These are phyloP conservation scores for Phytopythium kandeliae DNA, from an alignment of 352 stramenopile genomes.

Conservation along the genomic window DNA sequence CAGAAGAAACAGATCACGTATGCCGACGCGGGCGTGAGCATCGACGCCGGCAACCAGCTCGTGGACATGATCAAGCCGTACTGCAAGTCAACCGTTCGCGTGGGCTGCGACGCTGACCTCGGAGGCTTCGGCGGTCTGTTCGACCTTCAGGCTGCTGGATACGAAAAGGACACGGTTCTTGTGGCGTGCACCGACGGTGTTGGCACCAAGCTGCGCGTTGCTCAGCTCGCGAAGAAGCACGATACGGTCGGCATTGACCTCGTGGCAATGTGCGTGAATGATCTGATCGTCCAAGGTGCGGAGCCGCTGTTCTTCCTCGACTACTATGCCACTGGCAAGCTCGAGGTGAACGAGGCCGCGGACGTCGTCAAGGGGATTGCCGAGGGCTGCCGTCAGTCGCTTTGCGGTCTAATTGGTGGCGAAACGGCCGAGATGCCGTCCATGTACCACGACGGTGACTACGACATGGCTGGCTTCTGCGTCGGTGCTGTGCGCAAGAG, in stretches of 20 bases:
- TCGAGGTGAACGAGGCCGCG: conserved; percentile 93
- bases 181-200: conserved; percentile 98
- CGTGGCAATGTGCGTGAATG: conserved; percentile 99
- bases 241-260: conserved; percentile 97
- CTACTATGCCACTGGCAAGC: conserved; percentile 98
- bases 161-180: conserved; percentile 95
- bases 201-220: conserved; percentile 96
- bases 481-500: conserved; percentile 93
- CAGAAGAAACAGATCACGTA: conserved; percentile 94
- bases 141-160: conserved; percentile 96
- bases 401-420: conserved; percentile 95
- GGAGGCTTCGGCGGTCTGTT: conserved; percentile 98
- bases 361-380: conserved; percentile 97
- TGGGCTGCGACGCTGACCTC: conserved; percentile 95
- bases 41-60: conserved; percentile 95
- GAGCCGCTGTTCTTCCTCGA: conserved; percentile 99
- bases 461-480: conserved; percentile 98
- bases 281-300: conserved; percentile 98
- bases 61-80: conserved; percentile 98
- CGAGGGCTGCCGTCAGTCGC: conserved; percentile 94
- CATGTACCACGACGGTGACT: conserved; percentile 98
- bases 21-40: conserved; percentile 96
- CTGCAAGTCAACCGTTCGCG: conserved; percentile 95
- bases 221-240: conserved; percentile 88
- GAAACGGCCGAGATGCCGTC: conserved; percentile 99